These are phyloP conservation scores for Effrenium voratum DNA, from an alignment of 73 alveolate species.

Conservation along the genomic window DNA sequence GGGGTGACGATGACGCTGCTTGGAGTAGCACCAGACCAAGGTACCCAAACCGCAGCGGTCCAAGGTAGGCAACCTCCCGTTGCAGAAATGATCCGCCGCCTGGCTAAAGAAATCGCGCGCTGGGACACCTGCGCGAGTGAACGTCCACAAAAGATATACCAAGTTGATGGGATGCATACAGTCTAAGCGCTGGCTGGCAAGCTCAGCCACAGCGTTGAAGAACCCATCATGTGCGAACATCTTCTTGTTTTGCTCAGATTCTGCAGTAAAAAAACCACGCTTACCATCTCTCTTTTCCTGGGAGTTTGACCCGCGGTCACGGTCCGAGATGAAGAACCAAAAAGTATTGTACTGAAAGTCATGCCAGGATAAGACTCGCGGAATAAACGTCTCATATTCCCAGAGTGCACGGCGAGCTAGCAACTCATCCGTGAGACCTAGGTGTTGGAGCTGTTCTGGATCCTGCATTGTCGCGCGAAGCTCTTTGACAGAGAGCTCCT, in stretches of 20 bases:
- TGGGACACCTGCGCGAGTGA: slow-evolving; percentile 73
- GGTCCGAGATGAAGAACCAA: slow-evolving; percentile 70
- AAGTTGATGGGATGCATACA: slow-evolving; percentile 53
- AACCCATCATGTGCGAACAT: slow-evolving; percentile 60
- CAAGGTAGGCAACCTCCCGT: slow-evolving; percentile 39
- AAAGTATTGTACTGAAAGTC: slow-evolving; percentile 81
- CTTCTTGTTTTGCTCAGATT: slow-evolving; percentile 14
- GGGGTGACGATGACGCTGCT: slow-evolving; percentile 31
- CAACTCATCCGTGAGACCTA: slow-evolving; percentile 16
- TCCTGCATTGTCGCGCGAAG: slow-evolving; percentile 46
- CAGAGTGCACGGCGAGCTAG: slow-evolving; percentile 79
- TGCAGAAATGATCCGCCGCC: slow-evolving; percentile 78
- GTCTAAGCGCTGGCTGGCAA: slow-evolving; percentile 42
- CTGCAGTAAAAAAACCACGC: slow-evolving; percentile 45
- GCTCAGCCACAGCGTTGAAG: slow-evolving; percentile 52
- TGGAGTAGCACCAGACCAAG: slow-evolving; percentile 69
- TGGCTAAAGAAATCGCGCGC: slow-evolving; percentile 11
- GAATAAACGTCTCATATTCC: slow-evolving; percentile 72
- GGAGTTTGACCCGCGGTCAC: neutral
- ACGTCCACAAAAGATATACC: slow-evolving; percentile 64
- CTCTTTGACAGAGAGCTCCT: slow-evolving; percentile 59
- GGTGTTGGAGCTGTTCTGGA: slow-evolving; percentile 10
- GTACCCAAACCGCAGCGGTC: slow-evolving; percentile 64
- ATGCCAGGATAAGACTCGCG: slow-evolving; percentile 70
- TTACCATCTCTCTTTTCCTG: neutral